phyloP scores from a whole-genome alignment of 768 basidiomycete species.

The Fomitopsis serialis region DNA sequence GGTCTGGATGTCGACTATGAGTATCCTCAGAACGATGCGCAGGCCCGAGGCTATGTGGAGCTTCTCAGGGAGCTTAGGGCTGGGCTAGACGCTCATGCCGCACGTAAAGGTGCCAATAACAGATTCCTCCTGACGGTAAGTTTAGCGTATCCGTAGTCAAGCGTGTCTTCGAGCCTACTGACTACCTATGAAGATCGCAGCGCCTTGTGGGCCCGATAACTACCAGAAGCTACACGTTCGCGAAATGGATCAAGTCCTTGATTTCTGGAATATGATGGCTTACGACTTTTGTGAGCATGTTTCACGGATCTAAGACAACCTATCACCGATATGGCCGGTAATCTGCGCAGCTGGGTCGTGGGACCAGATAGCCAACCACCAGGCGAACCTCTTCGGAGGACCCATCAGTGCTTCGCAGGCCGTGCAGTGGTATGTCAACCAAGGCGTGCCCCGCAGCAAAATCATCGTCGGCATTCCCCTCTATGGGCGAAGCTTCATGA shows the following conservation, averaged over 20 bases:
- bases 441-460: slow-evolving; percentile 74
- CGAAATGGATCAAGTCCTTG: slow-evolving; percentile 85
- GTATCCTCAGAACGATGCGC: slow-evolving; percentile 73
- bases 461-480: slow-evolving; percentile 88
- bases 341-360: slow-evolving; percentile 60
- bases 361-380: slow-evolving; percentile 70
- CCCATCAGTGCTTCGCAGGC: slow-evolving; percentile 58
- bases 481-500: slow-evolving; percentile 88
- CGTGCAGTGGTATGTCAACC: slow-evolving; percentile 62
- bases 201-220: slow-evolving; percentile 87
- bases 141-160: not conserved
- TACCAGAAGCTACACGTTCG: slow-evolving; percentile 72
- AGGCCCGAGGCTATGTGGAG: slow-evolving; percentile 82
- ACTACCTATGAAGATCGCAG: slow-evolving; percentile 61
- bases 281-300: slow-evolving; percentile 69
- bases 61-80: slow-evolving; percentile 70
- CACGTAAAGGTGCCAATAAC: slow-evolving; percentile 53
- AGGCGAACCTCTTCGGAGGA: slow-evolving; percentile 77
- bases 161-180: not conserved
- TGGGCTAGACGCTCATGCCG: slow-evolving; percentile 74
- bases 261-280: slow-evolving; percentile 98
- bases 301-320: not conserved
- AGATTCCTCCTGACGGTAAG: slow-evolving; percentile 73
- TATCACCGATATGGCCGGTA: not conserved
- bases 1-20: slow-evolving; percentile 93